phyloP scores from a whole-genome alignment of 1,139 yeast genomes.

The Diutina rugosa region DNA sequence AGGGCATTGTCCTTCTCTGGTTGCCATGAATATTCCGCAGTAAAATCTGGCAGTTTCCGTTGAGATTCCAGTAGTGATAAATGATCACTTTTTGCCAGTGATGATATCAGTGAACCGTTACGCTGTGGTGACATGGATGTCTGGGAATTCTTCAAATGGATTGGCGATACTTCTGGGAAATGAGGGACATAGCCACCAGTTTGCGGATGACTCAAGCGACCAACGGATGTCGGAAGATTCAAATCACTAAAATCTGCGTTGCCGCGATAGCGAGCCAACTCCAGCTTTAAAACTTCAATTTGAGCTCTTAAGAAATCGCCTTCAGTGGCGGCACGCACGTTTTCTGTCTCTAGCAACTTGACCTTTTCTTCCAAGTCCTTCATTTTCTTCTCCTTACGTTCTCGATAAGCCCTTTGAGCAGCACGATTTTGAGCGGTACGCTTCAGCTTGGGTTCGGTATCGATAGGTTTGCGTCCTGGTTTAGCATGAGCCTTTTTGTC shows the following conservation, averaged over 20 bases:
- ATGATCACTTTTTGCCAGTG: not conserved
- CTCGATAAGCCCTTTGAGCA: slow-evolving; percentile 94
- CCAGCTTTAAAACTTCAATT: slow-evolving; percentile 61
- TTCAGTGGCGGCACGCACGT: slow-evolving; percentile 51
- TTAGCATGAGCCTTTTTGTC: not conserved
- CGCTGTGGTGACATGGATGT: not conserved
- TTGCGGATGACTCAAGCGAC: not conserved
- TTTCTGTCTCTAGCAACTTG: slow-evolving; percentile 53
- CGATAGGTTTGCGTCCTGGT: slow-evolving; percentile 61
- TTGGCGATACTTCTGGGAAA: not conserved
- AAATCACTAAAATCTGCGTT: slow-evolving; percentile 23
- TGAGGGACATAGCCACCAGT: not conserved
- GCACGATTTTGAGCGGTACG: slow-evolving; percentile 96
- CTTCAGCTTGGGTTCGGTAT: slow-evolving; percentile 71
- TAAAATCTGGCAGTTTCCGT: not conserved
- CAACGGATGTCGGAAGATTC: slow-evolving; percentile 3
- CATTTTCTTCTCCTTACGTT: slow-evolving; percentile 81
- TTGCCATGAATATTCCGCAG: not conserved
- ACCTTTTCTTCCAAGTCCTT: slow-evolving; percentile 79
- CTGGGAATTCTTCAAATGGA: not conserved
- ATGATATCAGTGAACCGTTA: not conserved
- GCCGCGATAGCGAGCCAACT: slow-evolving; percentile 54
- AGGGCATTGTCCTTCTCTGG: slow-evolving; percentile 11
- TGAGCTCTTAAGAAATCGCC: slow-evolving; percentile 65
- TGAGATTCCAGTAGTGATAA: not conserved